Base-by-base conservation (phyloP, 1,139 yeast genomes). In the Protomyces inouyei region DNA sequence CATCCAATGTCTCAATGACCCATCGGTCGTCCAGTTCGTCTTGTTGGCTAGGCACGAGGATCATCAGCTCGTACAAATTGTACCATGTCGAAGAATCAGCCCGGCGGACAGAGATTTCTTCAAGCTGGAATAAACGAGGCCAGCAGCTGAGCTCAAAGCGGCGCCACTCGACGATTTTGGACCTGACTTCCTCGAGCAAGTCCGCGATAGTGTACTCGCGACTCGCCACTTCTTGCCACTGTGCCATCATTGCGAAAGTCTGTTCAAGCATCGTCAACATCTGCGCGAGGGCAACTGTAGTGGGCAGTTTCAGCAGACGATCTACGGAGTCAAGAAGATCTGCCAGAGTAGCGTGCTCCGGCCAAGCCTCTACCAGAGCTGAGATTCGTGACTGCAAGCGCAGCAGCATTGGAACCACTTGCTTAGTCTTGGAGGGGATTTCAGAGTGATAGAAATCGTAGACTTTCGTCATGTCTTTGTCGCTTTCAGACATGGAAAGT, bases 201-300 rank as follows among this genome's bases (percentile, higher is more conserved):
- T 71, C 71, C 48, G 78, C 78, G 66, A 93, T 76, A 1, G 96
- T 83, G 0, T 88, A 93, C 61, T 87, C 86, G 2, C 84, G 80
- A 48, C 92, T 85, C 0, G 98, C 97, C 75, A 88, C 91, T 69
- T 88, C 87, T 73, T 93, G 95, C 98, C 98, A 95, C 74, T 93
- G 98, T 28, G 87, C 82, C 68, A 92, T 79, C 71, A 83, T 84
- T 0, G 90, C 87, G 72, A 88, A 88, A 38, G 92, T 83, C 72
- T 89, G 97, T 74, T 95, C 98, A 55, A 91, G 77, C 75, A 91
- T 91, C 64, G 87, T 89, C 60, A 95, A 79, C 67, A 86, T 81
- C 70, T 87, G 82, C 9, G 93, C 93, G 57, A 93, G 77, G 0
- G 98, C 95, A 0, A 88, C 83, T 45, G 80, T 78, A 3, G 85